Evolutionary conservation across 768 basidiomycete genomes (phyloP).

Genomic region (Tulasnella sp.): DNA sequence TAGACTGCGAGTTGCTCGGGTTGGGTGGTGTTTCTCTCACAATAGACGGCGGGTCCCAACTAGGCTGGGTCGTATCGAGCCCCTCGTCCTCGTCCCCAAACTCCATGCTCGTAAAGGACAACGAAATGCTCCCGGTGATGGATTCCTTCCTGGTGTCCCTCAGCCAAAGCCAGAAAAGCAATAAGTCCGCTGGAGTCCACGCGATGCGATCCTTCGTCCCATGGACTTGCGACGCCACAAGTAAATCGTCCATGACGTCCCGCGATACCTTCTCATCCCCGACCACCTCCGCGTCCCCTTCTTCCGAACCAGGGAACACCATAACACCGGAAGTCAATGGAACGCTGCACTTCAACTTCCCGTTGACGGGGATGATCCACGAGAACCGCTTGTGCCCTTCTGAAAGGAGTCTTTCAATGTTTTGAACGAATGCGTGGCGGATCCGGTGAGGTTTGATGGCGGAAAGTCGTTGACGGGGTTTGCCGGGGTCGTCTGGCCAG

Average conservation of each 20-base stretch:
- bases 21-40: neutral
- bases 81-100: neutral
- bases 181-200: neutral
- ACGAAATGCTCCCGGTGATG: neutral
- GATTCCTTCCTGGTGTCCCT: neutral
- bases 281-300: neutral
- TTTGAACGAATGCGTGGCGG: neutral
- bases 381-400: neutral
- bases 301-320: neutral
- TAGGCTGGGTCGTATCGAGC: neutral
- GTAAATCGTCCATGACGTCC: no score
- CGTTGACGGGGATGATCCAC: slow-evolving; percentile 1
- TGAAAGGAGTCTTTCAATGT: neutral
- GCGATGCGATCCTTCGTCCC: neutral
- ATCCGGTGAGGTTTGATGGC: neutral
- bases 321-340: neutral
- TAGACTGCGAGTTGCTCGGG: neutral
- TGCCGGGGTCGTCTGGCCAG: neutral
- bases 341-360: neutral
- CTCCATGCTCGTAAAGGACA: neutral
- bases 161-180: slow-evolving; percentile 8
- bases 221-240: neutral
- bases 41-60: no score
- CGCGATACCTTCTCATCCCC: neutral
- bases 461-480: neutral